Conservation (phyloP, 1,284 basidiomycete species). For the Mycena citricolor region DNA sequence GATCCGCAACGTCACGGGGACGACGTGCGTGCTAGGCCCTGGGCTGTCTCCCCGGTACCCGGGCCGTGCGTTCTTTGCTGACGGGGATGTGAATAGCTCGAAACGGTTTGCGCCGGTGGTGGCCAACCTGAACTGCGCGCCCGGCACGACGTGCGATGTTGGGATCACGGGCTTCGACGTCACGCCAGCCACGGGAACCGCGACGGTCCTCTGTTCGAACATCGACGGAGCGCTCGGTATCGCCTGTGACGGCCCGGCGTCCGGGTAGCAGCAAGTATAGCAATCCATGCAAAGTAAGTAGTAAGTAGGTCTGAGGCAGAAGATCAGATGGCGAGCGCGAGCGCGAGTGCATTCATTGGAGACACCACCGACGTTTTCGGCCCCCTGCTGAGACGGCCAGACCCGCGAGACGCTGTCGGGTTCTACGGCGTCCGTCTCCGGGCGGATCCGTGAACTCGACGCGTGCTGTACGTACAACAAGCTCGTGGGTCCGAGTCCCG, state of each 20-base stretch:
- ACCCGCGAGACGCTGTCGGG: too few relatives aligned
- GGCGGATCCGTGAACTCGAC: too few relatives aligned
- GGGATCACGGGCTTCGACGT: slow-evolving; percentile 26
- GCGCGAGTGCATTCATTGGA: too few relatives aligned
- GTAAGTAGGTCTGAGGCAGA: too few relatives aligned
- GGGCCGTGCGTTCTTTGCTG: slow-evolving; percentile 1
- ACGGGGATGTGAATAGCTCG: slow-evolving; percentile 20
- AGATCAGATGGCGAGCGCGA: too few relatives aligned
- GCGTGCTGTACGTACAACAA: too few relatives aligned
- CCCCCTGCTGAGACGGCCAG: too few relatives aligned
- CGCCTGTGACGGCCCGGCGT: slow-evolving; percentile 29
- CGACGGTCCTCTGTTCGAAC: slow-evolving; percentile 29
- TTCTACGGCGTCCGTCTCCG: too few relatives aligned
- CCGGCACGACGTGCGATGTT: slow-evolving; percentile 29
- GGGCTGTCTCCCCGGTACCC: too few relatives aligned
- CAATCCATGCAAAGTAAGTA: too few relatives aligned
- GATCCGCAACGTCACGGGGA: slow-evolving; percentile 29
- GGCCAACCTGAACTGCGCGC: slow-evolving; percentile 31
- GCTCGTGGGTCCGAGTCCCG: too few relatives aligned
- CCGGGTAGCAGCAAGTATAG: slow-evolving; percentile 26
- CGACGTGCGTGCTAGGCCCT: slow-evolving; percentile 28
- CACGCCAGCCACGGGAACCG: slow-evolving; percentile 28
- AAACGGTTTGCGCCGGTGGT: slow-evolving; percentile 27
- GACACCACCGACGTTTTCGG: too few relatives aligned
- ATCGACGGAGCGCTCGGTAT: slow-evolving; percentile 29